Evolutionary conservation across 2,329 filamentous ascomycete species (phyloP).

Genomic region (Xylariomycetidae sp.): DNA sequence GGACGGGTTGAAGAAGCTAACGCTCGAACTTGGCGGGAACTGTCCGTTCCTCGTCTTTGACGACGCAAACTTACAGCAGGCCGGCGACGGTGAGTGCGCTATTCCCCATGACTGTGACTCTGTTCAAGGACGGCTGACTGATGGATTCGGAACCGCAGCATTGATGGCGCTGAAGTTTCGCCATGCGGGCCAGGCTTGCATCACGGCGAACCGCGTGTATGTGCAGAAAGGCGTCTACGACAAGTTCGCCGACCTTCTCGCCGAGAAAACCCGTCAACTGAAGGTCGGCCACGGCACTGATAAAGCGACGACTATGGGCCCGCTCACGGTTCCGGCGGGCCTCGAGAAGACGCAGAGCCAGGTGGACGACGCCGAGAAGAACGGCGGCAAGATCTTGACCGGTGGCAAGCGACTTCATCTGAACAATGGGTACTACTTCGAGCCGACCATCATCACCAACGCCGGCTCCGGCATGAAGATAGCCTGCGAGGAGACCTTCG

Average conservation of each 20-base stretch:
- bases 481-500: conserved; percentile 51
- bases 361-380: conserved; percentile 58
- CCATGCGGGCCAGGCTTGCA: conserved; percentile 61
- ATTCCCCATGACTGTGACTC: too few species aligned
- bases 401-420: conserved; percentile 44
- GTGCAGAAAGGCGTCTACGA: conserved; percentile 61
- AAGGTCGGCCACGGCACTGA: conserved; percentile 58
- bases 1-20: conserved; percentile 61
- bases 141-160: conserved; percentile 6
- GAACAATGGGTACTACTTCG: conserved; percentile 57
- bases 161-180: conserved; percentile 34
- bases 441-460: conserved; percentile 50
- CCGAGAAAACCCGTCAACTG: conserved; percentile 46
- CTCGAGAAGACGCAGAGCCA: conserved; percentile 55
- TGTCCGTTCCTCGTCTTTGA: conserved; percentile 63
- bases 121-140: too few species aligned
- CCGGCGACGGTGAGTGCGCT: conserved; percentile 40
- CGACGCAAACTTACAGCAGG: conserved; percentile 61
- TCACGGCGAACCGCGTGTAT: conserved; percentile 62
- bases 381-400: conserved; percentile 60
- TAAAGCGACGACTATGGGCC: conserved; percentile 54
- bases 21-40: conserved; percentile 71
- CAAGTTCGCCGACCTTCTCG: conserved; percentile 51
- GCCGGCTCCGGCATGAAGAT: conserved; percentile 45
- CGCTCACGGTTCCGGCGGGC: conserved; percentile 51